Evolutionary conservation across 768 basidiomycete species (phyloP).

Genomic region (Pulveroboletus sp.): DNA sequence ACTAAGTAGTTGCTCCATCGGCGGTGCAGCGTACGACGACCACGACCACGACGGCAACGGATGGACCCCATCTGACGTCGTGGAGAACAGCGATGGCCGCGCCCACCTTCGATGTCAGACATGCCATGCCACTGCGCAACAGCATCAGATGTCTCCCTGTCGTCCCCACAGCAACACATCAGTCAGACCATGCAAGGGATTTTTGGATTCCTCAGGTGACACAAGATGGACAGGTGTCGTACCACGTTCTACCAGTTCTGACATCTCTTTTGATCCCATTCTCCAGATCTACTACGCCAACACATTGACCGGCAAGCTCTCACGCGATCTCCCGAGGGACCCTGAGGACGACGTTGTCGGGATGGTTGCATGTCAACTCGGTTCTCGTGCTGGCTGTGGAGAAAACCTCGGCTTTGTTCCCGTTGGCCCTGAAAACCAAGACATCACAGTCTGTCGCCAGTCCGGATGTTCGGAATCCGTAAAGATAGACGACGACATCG

Average conservation of each 20-base stretch:
- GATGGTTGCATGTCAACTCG: conserved; percentile 47
- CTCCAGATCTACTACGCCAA: conserved; percentile 90
- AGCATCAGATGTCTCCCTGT: conserved; percentile 31
- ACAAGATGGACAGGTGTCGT: conserved; percentile 71
- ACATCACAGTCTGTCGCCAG: not conserved
- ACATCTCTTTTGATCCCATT: not conserved
- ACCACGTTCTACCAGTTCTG: not conserved
- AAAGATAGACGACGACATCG: not conserved
- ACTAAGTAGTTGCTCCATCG: not conserved
- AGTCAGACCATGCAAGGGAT: conserved; percentile 45
- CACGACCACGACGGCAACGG: conserved; percentile 6
- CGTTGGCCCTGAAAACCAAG: conserved; percentile 15
- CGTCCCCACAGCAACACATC: conserved; percentile 16
- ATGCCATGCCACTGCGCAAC: conserved; percentile 5
- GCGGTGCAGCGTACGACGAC: conserved; percentile 14
- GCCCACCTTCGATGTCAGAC: conserved; percentile 6
- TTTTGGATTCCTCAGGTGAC: conserved; percentile 92
- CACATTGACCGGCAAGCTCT: conserved; percentile 73
- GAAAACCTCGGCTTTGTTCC: conserved; percentile 44
- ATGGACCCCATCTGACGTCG: conserved; percentile 5
- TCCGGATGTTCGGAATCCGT: not conserved
- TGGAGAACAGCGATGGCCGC: conserved; percentile 20
- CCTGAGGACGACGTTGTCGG: conserved; percentile 53
- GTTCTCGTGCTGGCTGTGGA: conserved; percentile 48
- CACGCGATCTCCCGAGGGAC: conserved; percentile 78